Evolutionary conservation across 805 yeast species (phyloP).

Genomic region (Vanderwaltozyma yarrowii): DNA sequence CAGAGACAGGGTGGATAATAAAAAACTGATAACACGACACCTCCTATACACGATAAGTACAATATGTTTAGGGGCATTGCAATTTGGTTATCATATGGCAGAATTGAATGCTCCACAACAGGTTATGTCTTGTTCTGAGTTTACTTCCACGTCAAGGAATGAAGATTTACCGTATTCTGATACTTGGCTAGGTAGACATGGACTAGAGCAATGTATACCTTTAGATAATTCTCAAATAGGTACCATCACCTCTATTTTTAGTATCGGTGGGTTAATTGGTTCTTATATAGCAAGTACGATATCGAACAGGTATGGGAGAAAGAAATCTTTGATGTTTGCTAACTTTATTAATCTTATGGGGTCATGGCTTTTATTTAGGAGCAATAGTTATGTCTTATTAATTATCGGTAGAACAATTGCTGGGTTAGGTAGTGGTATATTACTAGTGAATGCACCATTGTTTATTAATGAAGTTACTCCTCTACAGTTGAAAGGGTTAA

Average conservation of each 20-base stretch:
- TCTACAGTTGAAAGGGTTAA: conserved; percentile 49
- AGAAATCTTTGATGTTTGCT: conserved; percentile 41
- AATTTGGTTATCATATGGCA: conserved; percentile 91
- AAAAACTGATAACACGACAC: background rate
- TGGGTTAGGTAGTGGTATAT: conserved; percentile 82
- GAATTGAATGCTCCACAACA: conserved; percentile 86
- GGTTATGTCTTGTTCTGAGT: conserved; percentile 46
- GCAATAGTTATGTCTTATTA: conserved; percentile 36
- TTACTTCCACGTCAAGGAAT: conserved; percentile 3
- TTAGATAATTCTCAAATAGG: conserved; percentile 54
- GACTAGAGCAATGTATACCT: conserved; percentile 44
- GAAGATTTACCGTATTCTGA: conserved; percentile 12
- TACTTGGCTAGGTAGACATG: conserved; percentile 19
- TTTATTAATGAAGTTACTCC: conserved; percentile 78
- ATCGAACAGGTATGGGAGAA: conserved; percentile 60
- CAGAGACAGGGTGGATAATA: too few species aligned
- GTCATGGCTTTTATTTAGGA: conserved; percentile 45
- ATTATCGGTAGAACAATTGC: conserved; percentile 62
- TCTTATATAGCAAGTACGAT: conserved; percentile 57
- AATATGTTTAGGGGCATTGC: conserved; percentile 69
- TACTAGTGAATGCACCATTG: conserved; percentile 77
- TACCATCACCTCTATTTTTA: conserved; percentile 63
- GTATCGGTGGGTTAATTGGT: conserved; percentile 76
- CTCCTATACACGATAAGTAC: conserved; percentile 22
- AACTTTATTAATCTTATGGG: conserved; percentile 48